Percentiles rank a stretch among this genome's conserved stretches.
Evolutionary conservation across 1,284 basidiomycete species (phyloP).

Genomic region (Malassezia sp.): DNA sequence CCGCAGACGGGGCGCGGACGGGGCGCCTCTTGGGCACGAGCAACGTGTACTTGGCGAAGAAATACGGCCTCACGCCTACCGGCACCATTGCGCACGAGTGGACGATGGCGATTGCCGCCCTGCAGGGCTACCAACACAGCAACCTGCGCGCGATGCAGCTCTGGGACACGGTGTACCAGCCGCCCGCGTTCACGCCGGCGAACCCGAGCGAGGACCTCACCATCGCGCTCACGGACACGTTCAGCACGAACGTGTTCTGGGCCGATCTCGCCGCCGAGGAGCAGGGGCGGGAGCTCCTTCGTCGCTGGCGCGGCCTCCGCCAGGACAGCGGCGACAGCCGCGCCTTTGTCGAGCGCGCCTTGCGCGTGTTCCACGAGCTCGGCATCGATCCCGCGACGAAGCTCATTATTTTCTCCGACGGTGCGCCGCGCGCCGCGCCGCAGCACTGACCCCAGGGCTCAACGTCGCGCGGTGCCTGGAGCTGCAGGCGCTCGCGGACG

Average conservation of each 20-base stretch:
- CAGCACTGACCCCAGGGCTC: slow-evolving; percentile 13
- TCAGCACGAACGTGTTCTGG: slow-evolving; percentile 41
- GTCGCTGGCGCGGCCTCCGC: slow-evolving; percentile 36
- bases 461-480: slow-evolving; percentile 32
- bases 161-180: slow-evolving; percentile 41
- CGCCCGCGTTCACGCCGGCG: slow-evolving; percentile 33
- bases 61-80: slow-evolving; percentile 28
- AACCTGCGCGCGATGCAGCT: slow-evolving; percentile 33
- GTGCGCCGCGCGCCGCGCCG: slow-evolving; percentile 1
- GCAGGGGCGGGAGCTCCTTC: slow-evolving; percentile 28
- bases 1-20: neutral
- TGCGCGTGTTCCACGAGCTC: slow-evolving; percentile 23
- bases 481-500: slow-evolving; percentile 21
- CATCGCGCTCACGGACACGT: slow-evolving; percentile 45
- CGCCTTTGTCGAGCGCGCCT: slow-evolving; percentile 30
- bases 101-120: slow-evolving; percentile 43
- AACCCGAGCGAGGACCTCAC: slow-evolving; percentile 38
- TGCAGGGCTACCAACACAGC: slow-evolving; percentile 29
- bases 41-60: slow-evolving; percentile 38
- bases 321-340: slow-evolving; percentile 41
- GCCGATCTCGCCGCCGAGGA: slow-evolving; percentile 29
- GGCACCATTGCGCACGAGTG: slow-evolving; percentile 46
- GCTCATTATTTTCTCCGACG: slow-evolving; percentile 41
- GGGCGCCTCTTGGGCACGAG: slow-evolving; percentile 57
- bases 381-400: slow-evolving; percentile 36